Evolutionary conservation across 305 asterid genomes (phyloP).

Genomic region (Rubia balearica): DNA sequence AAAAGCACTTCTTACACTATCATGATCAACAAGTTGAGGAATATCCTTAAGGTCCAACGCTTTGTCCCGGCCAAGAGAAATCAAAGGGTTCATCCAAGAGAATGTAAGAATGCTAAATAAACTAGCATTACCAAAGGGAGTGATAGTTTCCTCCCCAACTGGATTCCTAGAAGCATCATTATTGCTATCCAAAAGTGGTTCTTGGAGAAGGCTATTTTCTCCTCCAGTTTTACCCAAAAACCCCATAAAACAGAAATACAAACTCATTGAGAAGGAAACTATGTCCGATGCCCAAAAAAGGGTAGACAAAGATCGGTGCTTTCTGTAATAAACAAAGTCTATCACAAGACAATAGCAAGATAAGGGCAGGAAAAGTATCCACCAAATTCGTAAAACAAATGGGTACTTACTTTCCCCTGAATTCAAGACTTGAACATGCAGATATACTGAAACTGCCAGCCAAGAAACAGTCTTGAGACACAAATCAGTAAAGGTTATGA

Average conservation of each 20-base stretch:
- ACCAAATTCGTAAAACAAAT: constrained; percentile 57
- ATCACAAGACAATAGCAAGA: constrained; percentile 56
- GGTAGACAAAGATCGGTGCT: constrained; percentile 27
- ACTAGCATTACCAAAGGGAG: constrained; percentile 63
- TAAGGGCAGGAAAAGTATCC: constrained; percentile 46
- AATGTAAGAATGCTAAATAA: constrained; percentile 48
- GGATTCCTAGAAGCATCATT: constrained; percentile 21
- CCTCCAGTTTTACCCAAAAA: constrained; percentile 29
- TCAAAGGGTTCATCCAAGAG: constrained; percentile 72
- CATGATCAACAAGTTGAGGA: constrained; percentile 60
- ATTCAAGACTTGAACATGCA: constrained; percentile 33
- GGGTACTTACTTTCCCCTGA: constrained; percentile 50
- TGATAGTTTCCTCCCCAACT: constrained; percentile 57
- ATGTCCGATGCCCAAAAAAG: constrained; percentile 58
- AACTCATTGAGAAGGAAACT: constrained; percentile 35
- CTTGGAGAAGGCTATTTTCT: constrained; percentile 34
- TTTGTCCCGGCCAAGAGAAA: constrained; percentile 56
- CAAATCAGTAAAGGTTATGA: constrained; percentile 42
- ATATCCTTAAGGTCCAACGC: constrained; percentile 77
- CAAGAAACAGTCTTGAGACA: constrained; percentile 47
- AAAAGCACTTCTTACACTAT: constrained; percentile 53
- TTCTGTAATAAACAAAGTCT: constrained; percentile 41
- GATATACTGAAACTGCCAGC: constrained; percentile 40
- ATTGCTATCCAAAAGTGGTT: constrained; percentile 57
- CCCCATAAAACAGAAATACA: constrained; percentile 50